Conservation (phyloP, 129 eudicot species). For the Tagetes erecta region DNA sequence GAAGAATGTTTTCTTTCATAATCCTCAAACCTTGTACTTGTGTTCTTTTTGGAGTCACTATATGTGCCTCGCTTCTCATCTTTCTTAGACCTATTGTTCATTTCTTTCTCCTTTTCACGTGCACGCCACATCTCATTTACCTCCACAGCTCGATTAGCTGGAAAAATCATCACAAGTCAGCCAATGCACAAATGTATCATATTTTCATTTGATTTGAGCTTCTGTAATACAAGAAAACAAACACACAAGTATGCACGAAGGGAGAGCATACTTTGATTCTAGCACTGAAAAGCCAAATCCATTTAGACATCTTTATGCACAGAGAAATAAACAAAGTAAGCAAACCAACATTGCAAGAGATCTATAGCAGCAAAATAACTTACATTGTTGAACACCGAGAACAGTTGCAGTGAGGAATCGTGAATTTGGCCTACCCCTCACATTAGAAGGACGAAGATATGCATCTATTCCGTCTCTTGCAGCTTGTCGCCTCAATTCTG, state of each 20-base stretch:
- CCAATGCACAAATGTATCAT: background rate
- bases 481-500: conserved; percentile 78
- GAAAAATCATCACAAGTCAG: conserved; percentile 1
- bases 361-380: conserved; percentile 17
- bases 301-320: conserved; percentile 8
- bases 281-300: background rate
- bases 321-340: conserved; percentile 3
- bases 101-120: conserved; percentile 73
- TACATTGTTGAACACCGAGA: conserved; percentile 89
- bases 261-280: background rate
- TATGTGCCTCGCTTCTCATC: conserved; percentile 35
- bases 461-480: conserved; percentile 76
- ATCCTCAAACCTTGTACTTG: conserved; percentile 35
- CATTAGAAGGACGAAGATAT: conserved; percentile 62
- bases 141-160: conserved; percentile 84
- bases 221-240: background rate
- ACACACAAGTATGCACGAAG: background rate
- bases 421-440: conserved; percentile 85
- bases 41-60: conserved; percentile 33
- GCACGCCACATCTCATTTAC: conserved; percentile 90
- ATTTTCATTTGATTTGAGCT: background rate
- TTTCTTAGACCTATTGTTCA: conserved; percentile 50
- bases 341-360: conserved; percentile 9
- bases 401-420: conserved; percentile 94
- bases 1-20: conserved; percentile 31